A percentile compares a stretch with the other conserved stretches of the same genome.
Evolutionary conservation across 768 basidiomycete genomes (phyloP).

Genomic region (Kwoniella heveanensis): DNA sequence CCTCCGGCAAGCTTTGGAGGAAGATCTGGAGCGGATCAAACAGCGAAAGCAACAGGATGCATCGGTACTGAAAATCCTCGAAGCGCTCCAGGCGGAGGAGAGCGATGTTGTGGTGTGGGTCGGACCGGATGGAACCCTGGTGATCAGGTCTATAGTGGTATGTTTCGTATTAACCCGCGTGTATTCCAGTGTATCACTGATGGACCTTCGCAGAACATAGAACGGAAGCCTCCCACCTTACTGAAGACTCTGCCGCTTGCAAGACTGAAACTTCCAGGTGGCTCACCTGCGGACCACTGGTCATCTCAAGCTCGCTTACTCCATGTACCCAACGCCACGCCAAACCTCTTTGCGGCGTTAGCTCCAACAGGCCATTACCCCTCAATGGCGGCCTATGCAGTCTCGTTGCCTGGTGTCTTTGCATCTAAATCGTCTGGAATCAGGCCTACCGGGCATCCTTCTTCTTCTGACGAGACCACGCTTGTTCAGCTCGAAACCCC

Average conservation of each 20-base stretch:
- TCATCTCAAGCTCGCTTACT: slow-evolving; percentile 20
- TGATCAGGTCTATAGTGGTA: slow-evolving; percentile 41
- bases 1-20: slow-evolving; percentile 56
- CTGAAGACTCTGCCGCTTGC: slow-evolving; percentile 40
- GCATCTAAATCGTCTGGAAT: slow-evolving; percentile 14
- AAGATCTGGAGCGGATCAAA: slow-evolving; percentile 11
- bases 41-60: not conserved
- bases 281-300: slow-evolving; percentile 4
- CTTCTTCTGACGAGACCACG: slow-evolving; percentile 20
- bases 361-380: slow-evolving; percentile 1
- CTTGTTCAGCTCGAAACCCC: slow-evolving; percentile 32
- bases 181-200: not conserved
- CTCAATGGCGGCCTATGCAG: not conserved
- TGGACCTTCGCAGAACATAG: slow-evolving; percentile 70
- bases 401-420: slow-evolving; percentile 18
- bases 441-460: not conserved
- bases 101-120: slow-evolving; percentile 48
- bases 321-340: slow-evolving; percentile 7
- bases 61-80: slow-evolving; percentile 25
- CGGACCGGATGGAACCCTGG: slow-evolving; percentile 34
- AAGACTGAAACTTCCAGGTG: not conserved
- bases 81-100: slow-evolving; percentile 36
- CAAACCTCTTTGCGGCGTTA: slow-evolving; percentile 13
- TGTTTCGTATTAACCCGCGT: slow-evolving; percentile 10
- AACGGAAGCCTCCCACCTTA: slow-evolving; percentile 71